These are phyloP conservation scores for Aspergillus hiratsukae DNA, from an alignment of 2,329 filamentous ascomycete species.

Conservation along the genomic window DNA sequence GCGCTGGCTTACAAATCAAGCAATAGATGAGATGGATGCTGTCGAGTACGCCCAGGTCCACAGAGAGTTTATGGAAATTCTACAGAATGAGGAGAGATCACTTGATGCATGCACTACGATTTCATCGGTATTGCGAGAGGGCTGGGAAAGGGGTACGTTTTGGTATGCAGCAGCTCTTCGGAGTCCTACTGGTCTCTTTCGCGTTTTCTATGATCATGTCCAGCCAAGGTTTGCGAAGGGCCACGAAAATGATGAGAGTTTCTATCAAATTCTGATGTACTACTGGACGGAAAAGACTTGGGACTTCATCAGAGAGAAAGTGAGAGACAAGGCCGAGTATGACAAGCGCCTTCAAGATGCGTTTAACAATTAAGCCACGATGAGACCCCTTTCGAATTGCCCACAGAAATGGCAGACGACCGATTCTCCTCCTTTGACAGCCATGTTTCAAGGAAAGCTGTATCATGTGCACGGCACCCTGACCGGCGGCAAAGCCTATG, in stretches of 20 bases:
- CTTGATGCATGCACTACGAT: neutral
- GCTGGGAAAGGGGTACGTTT: neutral
- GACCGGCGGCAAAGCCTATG: no score
- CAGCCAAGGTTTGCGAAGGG: neutral
- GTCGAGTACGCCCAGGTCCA: conserved; percentile 2
- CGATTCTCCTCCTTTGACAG: no score
- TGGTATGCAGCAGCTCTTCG: neutral
- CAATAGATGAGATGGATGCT: conserved; percentile 12
- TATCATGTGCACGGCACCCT: no score
- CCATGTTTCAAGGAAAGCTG: no score
- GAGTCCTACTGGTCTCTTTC: neutral
- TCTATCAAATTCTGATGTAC: neutral
- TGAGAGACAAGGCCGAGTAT: neutral
- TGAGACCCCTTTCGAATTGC: no score
- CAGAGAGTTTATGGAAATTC: conserved; percentile 4
- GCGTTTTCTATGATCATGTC: neutral
- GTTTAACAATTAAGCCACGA: neutral
- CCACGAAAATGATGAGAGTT: neutral
- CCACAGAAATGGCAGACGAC: no score
- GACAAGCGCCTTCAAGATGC: neutral
- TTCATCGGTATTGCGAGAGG: neutral
- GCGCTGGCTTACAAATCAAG: conserved; percentile 21
- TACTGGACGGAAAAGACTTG: neutral
- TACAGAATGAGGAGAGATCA: neutral
- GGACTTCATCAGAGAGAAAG: neutral